Conservation (phyloP, 768 basidiomycete genomes). For the Mycena rosella region DNA sequence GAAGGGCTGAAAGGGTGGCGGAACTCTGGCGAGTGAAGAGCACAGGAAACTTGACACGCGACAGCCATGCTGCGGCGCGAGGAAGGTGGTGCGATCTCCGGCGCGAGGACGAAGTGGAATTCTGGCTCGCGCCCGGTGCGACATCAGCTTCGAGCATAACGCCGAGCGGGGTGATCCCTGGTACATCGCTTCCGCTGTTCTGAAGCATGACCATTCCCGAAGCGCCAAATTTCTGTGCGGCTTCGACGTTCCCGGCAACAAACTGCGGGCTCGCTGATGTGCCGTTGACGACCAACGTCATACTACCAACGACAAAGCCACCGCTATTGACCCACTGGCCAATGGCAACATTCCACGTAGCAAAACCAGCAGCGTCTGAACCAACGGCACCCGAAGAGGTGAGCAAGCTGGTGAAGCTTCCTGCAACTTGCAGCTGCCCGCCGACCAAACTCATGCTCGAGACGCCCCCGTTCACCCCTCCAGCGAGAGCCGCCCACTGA, state of each 20-base stretch:
- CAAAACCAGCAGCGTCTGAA: constrained; percentile 70
- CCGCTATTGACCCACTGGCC: constrained; percentile 80
- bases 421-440: constrained; percentile 72
- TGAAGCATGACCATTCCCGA: constrained; percentile 84
- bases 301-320: constrained; percentile 78
- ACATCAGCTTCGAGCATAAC: constrained; percentile 63
- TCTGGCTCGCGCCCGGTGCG: constrained; percentile 41
- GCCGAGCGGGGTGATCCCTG: constrained; percentile 71
- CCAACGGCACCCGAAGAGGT: constrained; percentile 50
- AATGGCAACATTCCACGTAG: constrained; percentile 75
- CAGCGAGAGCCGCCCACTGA: constrained; percentile 76
- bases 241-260: constrained; percentile 74
- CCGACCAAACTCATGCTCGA: constrained; percentile 64
- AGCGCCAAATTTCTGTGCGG: constrained; percentile 75
- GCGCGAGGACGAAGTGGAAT: constrained; percentile 49
- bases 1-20: constrained; percentile 64
- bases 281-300: constrained; percentile 78
- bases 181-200: constrained; percentile 69
- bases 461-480: constrained; percentile 86
- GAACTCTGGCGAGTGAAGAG: constrained; percentile 68
- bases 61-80: constrained; percentile 62
- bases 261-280: constrained; percentile 69
- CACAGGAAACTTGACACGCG: constrained; percentile 57
- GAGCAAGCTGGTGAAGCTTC: constrained; percentile 75
- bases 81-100: constrained; percentile 52